Evolutionary conservation across 176 grass and related monocot species (phyloP), one percentile per base, ranked within the genome.

Genomic region (Tuctoria greenei): DNA sequence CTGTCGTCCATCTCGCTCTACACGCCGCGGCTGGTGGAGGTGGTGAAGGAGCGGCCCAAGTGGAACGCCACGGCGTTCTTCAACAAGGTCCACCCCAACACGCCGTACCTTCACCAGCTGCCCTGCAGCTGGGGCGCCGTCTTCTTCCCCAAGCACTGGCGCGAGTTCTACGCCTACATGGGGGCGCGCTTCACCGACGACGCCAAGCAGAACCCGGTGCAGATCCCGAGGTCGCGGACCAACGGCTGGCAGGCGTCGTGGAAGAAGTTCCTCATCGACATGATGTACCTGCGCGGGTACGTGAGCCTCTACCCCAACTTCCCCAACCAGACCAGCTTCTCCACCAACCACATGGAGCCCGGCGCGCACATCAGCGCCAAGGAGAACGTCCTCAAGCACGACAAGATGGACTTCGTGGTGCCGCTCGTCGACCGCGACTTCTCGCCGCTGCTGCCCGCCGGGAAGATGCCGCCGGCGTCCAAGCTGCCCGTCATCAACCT

Each of bases 211-310:
- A 99, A 95, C 50, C 91, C 91, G 0, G 95, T 95, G 25, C 89
- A 95, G 86, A 95, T 99, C 75, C 95, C 95, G 7, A 52, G 80
- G 34, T 99, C 95, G 8, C 84, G 95, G 10, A 99, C 95, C 14
- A 99, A 99, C 17, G 91, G 95, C 0, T 99, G 95, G 95, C 95
- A 99, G 64, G 95, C 91, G 71, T 99, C 95, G 0, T 99, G 95
- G 95, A 99, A 99, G 85, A 99, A 99, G 87, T 99, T 94, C 82
- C 86, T 99, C 36, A 99, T 99, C 40, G 95, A 99, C 85, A 99
- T 99, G 95, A 99, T 99, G 95, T 99, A 95, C 76, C 74, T 99
- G 17, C 59, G 95, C 0, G 95, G 95, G 0, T 99, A 99, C 58
- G 89, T 99, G 17, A 86, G 82, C 76, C 86, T 99, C 7, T 99